phyloP scores from a whole-genome alignment of 345 rosid genomes.

The Euphorbia tirucalli region DNA sequence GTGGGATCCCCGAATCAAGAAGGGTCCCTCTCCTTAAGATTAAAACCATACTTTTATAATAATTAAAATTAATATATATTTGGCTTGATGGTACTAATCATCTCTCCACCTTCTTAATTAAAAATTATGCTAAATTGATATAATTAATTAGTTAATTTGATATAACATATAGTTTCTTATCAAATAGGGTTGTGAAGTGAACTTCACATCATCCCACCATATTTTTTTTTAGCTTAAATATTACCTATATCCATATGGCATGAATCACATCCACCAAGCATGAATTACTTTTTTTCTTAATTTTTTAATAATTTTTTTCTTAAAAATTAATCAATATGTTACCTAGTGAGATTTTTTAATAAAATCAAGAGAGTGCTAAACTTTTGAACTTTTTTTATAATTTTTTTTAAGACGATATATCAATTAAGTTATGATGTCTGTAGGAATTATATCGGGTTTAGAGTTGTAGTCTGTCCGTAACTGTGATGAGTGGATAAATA shows the following conservation, averaged over 20 bases:
- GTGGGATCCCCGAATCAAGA: constrained; percentile 35
- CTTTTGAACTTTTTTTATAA: too few species aligned
- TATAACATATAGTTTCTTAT: constrained; percentile 20
- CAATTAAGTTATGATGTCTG: too few species aligned
- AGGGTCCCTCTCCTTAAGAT: constrained; percentile 36
- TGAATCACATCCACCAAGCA: background rate
- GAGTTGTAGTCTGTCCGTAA: too few species aligned
- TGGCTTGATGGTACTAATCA: constrained; percentile 39
- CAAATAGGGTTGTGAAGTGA: constrained; percentile 14
- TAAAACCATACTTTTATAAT: constrained; percentile 21
- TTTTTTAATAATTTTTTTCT: too few species aligned
- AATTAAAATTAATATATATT: constrained; percentile 20
- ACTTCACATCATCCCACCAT: background rate
- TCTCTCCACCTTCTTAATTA: constrained; percentile 38
- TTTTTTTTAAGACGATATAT: too few species aligned
- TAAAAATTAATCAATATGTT: too few species aligned
- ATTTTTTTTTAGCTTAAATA: background rate
- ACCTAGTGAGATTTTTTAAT: too few species aligned
- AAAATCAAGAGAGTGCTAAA: too few species aligned
- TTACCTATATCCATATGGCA: background rate
- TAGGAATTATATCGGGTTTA: too few species aligned
- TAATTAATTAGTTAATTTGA: background rate
- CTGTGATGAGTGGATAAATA: too few species aligned
- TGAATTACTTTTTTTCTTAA: too few species aligned
- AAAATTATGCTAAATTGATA: background rate